Conservation (phyloP, 2,329 filamentous ascomycete genomes). For the Clonostachys sp. region DNA sequence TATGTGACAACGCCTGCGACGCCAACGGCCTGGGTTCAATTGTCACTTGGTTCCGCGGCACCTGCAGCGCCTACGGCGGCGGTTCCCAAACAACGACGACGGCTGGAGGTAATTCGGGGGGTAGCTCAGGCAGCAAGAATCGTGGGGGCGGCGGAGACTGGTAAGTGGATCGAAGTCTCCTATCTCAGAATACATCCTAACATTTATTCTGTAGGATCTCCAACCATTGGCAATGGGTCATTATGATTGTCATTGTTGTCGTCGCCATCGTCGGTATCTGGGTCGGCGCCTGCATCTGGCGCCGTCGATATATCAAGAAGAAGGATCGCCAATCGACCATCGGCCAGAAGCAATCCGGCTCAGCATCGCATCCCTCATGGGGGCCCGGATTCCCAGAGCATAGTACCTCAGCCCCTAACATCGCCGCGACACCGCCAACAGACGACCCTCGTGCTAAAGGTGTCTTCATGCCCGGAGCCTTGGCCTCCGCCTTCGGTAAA, state of each 20-base stretch:
- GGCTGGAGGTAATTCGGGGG: conserved; percentile 5
- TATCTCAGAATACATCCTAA: background rate
- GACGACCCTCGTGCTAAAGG: conserved; percentile 12
- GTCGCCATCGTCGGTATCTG: conserved; percentile 65
- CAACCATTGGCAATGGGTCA: conserved; percentile 73
- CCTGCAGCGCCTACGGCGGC: conserved; percentile 46
- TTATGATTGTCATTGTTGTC: conserved; percentile 73
- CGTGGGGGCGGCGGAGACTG: conserved; percentile 34
- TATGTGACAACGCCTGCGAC: conserved; percentile 59
- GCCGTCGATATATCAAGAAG: conserved; percentile 68
- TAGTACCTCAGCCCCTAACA: conserved; percentile 10
- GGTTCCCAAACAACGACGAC: conserved; percentile 7
- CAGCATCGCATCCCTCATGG: conserved; percentile 26
- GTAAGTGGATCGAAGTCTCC: conserved; percentile 23
- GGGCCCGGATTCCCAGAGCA: conserved; percentile 17
- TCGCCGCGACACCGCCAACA: conserved; percentile 18
- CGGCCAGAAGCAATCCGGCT: conserved; percentile 30
- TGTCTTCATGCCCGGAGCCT: conserved; percentile 10
- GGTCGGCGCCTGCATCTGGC: conserved; percentile 64
- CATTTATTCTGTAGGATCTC: conserved; percentile 46
- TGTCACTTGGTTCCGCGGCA: conserved; percentile 64
- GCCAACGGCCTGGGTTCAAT: conserved; percentile 48
- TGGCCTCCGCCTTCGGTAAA: conserved; percentile 2
- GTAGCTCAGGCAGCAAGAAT: conserved; percentile 6
- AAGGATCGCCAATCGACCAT: conserved; percentile 47